phyloP scores from a whole-genome alignment of 164 flowering plant species.

The Saururus chinensis region DNA sequence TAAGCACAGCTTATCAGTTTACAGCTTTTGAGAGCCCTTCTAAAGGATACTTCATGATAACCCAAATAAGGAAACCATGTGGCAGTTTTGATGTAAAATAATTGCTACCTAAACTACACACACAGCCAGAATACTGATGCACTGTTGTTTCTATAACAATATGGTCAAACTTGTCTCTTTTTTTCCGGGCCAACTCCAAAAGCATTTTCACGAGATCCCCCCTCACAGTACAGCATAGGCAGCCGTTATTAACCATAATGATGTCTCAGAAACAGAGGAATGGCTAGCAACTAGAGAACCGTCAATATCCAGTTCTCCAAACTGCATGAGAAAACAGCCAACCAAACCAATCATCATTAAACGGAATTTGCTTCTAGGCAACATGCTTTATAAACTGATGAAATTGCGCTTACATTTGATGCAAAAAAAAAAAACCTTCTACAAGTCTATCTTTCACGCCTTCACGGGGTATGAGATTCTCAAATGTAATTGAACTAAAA shows the following conservation, averaged over 20 bases:
- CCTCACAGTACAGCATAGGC: constrained; percentile 89
- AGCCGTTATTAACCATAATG: constrained; percentile 93
- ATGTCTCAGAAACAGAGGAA: constrained; percentile 65
- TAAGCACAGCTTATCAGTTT: neutral
- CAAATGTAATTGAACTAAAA: no score
- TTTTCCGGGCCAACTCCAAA: constrained; percentile 59
- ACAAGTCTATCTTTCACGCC: no score
- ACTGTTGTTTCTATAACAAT: constrained; percentile 96
- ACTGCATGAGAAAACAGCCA: constrained; percentile 58
- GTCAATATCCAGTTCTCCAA: constrained; percentile 97
- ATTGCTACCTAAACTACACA: no score
- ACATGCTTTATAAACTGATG: no score
- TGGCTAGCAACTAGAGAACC: constrained; percentile 91
- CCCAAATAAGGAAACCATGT: neutral
- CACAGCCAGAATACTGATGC: constrained; percentile 22
- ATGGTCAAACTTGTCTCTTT: constrained; percentile 80
- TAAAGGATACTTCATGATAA: neutral
- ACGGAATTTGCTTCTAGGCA: neutral
- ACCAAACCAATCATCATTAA: constrained; percentile 1
- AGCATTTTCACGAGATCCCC: constrained; percentile 94
- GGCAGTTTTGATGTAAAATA: neutral
- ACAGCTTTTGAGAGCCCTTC: neutral
- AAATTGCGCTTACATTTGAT: neutral
- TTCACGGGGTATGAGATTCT: no score
- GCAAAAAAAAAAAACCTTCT: no score